These are phyloP conservation scores for Themeda triandra DNA, from an alignment of 176 grass and related monocot species.

Conservation along the genomic window DNA sequence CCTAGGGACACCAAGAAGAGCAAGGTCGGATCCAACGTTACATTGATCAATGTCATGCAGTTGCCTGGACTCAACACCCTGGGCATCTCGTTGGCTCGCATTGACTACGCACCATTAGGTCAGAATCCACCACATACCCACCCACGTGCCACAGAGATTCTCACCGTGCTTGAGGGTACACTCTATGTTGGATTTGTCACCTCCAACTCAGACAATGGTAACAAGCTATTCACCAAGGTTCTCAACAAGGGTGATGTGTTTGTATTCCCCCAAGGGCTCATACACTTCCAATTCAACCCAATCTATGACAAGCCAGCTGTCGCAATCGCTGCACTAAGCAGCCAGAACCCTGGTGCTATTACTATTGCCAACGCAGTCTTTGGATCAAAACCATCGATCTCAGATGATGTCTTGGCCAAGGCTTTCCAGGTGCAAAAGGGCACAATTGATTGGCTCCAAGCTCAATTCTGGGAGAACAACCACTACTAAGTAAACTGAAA, in stretches of 20 bases:
- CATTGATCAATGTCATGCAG: constrained; percentile 12
- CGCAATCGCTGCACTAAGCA: neutral
- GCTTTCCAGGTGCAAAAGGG: neutral
- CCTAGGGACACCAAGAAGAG: too few species aligned
- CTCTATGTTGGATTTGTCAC: constrained; percentile 47
- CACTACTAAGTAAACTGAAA: neutral
- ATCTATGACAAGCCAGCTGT: neutral
- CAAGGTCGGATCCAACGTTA: neutral
- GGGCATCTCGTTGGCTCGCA: neutral
- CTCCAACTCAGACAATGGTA: constrained; percentile 9
- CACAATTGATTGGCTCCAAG: constrained; percentile 24
- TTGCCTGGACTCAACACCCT: neutral
- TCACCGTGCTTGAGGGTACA: constrained; percentile 24
- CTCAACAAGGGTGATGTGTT: constrained; percentile 9
- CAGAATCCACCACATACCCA: constrained; percentile 26
- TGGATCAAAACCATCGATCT: neutral
- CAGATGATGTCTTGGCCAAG: neutral
- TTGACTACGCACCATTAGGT: constrained; percentile 4
- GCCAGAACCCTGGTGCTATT: neutral
- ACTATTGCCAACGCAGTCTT: neutral
- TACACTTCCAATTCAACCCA: constrained; percentile 6
- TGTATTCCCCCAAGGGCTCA: neutral
- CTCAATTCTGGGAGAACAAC: constrained; percentile 35
- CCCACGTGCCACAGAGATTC: constrained; percentile 31
- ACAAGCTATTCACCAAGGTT: neutral